A percentile compares a stretch with the other conserved stretches of the same genome.
Evolutionary conservation across 768 basidiomycete genomes (phyloP).

Genomic region (Tulasnella sp.): DNA sequence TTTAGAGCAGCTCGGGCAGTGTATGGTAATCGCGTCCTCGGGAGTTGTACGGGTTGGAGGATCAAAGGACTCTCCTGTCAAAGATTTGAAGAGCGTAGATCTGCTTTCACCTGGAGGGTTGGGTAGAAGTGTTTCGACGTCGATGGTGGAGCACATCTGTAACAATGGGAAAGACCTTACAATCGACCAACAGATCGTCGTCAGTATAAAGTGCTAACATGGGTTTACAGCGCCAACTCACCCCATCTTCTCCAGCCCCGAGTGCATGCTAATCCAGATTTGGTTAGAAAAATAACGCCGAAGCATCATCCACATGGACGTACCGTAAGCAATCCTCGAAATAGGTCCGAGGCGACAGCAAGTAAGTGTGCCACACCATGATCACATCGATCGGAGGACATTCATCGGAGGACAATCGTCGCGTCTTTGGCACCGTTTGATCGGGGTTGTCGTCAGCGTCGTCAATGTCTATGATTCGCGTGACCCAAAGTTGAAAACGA

Average conservation of each 20-base stretch:
- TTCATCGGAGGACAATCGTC: not conserved
- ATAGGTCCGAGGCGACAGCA: slow-evolving; percentile 19
- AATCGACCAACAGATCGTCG: not conserved
- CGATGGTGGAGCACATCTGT: slow-evolving; percentile 11
- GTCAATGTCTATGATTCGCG: not conserved
- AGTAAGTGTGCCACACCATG: slow-evolving; percentile 12
- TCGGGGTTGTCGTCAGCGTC: not conserved
- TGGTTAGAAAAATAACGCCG: not conserved
- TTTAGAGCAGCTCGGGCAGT: not conserved
- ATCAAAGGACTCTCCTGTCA: slow-evolving; percentile 16
- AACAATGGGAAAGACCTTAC: slow-evolving; percentile 15
- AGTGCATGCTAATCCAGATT: not conserved
- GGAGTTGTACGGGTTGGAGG: not conserved
- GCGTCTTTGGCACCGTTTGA: not conserved
- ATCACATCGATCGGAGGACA: slow-evolving; percentile 21
- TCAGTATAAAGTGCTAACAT: not conserved
- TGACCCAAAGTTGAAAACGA: slow-evolving; percentile 18
- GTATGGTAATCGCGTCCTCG: not conserved
- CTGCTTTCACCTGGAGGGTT: not conserved
- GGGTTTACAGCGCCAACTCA: not conserved
- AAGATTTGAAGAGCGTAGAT: not conserved
- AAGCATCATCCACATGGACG: not conserved
- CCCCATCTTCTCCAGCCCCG: not conserved
- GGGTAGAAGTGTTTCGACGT: slow-evolving; percentile 15
- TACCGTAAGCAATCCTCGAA: slow-evolving; percentile 17